phyloP scores from a whole-genome alignment of 2,329 filamentous ascomycete genomes.

The Cladobotryum protrusum region DNA sequence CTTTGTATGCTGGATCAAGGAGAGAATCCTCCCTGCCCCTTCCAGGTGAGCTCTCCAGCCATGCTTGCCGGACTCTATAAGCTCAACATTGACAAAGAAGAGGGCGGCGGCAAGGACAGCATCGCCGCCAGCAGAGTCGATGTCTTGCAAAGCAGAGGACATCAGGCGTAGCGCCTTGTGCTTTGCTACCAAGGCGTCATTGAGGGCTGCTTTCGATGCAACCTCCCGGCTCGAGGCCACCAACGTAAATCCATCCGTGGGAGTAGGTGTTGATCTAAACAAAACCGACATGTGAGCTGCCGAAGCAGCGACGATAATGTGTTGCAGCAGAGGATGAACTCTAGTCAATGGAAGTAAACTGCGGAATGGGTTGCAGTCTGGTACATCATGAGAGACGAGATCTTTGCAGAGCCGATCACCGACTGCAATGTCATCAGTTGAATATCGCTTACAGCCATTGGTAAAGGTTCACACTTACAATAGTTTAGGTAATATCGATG shows the following conservation, averaged over 20 bases:
- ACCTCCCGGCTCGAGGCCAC: slow-evolving; percentile 11
- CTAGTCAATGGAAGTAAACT: slow-evolving; percentile 36
- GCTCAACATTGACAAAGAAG: slow-evolving; percentile 45
- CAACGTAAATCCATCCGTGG: background rate
- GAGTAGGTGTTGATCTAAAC: slow-evolving; percentile 20
- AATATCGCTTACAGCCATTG: background rate
- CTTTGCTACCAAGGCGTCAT: slow-evolving; percentile 41
- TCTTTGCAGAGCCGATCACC: slow-evolving; percentile 46
- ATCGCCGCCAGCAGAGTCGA: slow-evolving; percentile 32
- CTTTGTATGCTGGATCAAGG: slow-evolving; percentile 29
- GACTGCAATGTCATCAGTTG: slow-evolving; percentile 27
- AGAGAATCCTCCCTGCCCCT: slow-evolving; percentile 39
- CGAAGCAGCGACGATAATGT: slow-evolving; percentile 43
- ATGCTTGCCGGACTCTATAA: slow-evolving; percentile 43
- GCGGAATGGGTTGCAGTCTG: slow-evolving; percentile 41
- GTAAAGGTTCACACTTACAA: slow-evolving; percentile 22
- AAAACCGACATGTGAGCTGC: slow-evolving; percentile 43
- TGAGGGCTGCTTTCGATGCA: slow-evolving; percentile 25
- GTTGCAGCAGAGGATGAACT: slow-evolving; percentile 36
- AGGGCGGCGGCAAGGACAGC: slow-evolving; percentile 40
- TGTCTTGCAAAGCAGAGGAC: slow-evolving; percentile 32
- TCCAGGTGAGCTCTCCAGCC: slow-evolving; percentile 43
- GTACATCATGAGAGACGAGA: slow-evolving; percentile 41
- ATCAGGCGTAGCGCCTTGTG: slow-evolving; percentile 39
- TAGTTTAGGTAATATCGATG: slow-evolving; percentile 37